Percentiles rank a stretch among this genome's conserved stretches.
Evolutionary conservation across 441 rosid genomes (phyloP).

Genomic region (Brassica balearica): DNA sequence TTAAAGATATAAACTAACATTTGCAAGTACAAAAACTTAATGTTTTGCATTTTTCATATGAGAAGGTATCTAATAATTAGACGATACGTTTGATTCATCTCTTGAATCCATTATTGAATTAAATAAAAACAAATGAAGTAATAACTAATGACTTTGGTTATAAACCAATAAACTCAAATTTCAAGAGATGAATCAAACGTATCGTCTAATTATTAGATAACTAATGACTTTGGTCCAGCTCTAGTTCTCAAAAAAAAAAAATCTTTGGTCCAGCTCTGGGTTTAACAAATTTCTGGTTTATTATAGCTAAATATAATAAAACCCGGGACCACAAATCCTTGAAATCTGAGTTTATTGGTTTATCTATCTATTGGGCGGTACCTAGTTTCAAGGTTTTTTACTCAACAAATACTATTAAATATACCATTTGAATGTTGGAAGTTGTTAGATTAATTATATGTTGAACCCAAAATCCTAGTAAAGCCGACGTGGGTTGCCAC

Average conservation of each 20-base stretch:
- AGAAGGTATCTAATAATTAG: constrained; percentile 3
- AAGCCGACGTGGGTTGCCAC: constrained; percentile 6
- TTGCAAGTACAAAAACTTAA: background rate
- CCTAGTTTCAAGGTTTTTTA: background rate
- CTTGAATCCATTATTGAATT: background rate
- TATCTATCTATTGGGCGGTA: background rate
- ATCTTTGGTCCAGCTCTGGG: background rate
- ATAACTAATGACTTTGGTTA: background rate
- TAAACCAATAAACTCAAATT: no score
- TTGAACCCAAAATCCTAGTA: background rate
- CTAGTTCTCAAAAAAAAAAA: background rate
- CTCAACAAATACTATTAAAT: background rate
- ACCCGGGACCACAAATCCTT: background rate
- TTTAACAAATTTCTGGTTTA: background rate
- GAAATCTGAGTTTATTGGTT: background rate
- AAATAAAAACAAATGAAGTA: background rate
- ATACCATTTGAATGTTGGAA: background rate
- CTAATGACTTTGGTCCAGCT: constrained; percentile 1
- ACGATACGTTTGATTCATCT: background rate
- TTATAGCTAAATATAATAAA: background rate
- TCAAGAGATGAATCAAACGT: no score
- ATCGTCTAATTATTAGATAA: no score
- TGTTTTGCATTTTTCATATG: background rate
- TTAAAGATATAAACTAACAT: background rate
- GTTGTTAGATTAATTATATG: constrained; percentile 2